Conservation (phyloP, 352 stramenopile genomes). For the Phytophthora pistaciae region DNA sequence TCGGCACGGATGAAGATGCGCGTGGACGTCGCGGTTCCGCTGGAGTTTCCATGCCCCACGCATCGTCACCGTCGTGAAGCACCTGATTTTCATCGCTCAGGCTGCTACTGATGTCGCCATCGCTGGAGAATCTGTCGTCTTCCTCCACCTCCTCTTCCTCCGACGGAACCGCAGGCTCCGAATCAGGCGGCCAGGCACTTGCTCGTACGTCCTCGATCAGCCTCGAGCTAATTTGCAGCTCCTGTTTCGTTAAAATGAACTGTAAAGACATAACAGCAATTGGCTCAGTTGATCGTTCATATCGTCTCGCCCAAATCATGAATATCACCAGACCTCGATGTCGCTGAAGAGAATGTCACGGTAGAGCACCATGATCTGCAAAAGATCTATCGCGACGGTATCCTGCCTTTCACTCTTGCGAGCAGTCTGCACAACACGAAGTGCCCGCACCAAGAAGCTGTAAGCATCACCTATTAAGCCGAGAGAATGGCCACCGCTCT, state of each 20-base stretch:
- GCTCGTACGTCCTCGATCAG: constrained; percentile 21
- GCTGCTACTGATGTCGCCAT: constrained; percentile 31
- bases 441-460: background rate
- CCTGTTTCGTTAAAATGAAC: constrained; percentile 64
- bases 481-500: background rate
- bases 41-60: constrained; percentile 12
- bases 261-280: constrained; percentile 14
- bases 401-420: constrained; percentile 55
- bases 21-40: constrained; percentile 23
- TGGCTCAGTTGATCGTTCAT: background rate
- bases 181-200: constrained; percentile 25
- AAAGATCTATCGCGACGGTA: constrained; percentile 50
- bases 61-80: constrained; percentile 18
- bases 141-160: constrained; percentile 17
- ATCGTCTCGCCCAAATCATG: background rate
- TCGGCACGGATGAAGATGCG: constrained; percentile 26
- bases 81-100: constrained; percentile 32
- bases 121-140: constrained; percentile 39
- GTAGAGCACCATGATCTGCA: constrained; percentile 71
- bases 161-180: constrained; percentile 14
- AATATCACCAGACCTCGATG: constrained; percentile 54
- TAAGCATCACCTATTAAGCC: background rate
- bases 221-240: constrained; percentile 43
- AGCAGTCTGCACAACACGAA: constrained; percentile 33
- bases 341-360: constrained; percentile 78